These are phyloP conservation scores for Barbarea vulgaris DNA, from an alignment of 345 rosid species.

Conservation along the genomic window DNA sequence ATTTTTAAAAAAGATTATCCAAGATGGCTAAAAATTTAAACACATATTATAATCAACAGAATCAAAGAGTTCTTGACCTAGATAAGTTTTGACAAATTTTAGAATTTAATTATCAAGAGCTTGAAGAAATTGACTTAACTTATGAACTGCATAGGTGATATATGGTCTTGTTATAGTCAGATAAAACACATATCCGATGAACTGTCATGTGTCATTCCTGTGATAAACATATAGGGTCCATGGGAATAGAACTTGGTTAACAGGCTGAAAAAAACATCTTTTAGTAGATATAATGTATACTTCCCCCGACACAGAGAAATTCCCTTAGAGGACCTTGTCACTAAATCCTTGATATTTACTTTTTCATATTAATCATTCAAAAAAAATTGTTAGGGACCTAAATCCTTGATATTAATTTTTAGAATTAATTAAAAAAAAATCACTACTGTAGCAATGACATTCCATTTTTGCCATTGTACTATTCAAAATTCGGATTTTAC, in stretches of 20 bases:
- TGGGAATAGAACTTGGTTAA: background rate
- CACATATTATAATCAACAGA: background rate
- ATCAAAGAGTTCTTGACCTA: background rate
- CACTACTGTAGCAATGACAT: too few relatives aligned
- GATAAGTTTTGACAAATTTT: background rate
- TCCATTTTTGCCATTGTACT: too few relatives aligned
- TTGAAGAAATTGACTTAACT: background rate
- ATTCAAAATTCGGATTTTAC: too few relatives aligned
- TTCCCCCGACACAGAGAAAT: background rate
- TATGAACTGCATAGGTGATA: background rate
- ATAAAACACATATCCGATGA: background rate
- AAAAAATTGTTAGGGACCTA: background rate
- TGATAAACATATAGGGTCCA: background rate
- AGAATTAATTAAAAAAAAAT: too few relatives aligned
- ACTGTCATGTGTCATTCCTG: background rate
- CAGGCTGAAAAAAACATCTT: background rate
- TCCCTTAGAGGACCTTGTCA: background rate
- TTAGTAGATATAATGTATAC: background rate
- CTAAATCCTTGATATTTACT: background rate
- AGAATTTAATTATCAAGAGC: background rate
- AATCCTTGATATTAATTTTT: background rate
- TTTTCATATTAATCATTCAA: too few relatives aligned
- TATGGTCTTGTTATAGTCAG: background rate
- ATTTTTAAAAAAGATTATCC: too few relatives aligned
- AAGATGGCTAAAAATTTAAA: too few relatives aligned